Conservation (phyloP, 768 basidiomycete genomes). For the Clitopilus hobsonii region DNA sequence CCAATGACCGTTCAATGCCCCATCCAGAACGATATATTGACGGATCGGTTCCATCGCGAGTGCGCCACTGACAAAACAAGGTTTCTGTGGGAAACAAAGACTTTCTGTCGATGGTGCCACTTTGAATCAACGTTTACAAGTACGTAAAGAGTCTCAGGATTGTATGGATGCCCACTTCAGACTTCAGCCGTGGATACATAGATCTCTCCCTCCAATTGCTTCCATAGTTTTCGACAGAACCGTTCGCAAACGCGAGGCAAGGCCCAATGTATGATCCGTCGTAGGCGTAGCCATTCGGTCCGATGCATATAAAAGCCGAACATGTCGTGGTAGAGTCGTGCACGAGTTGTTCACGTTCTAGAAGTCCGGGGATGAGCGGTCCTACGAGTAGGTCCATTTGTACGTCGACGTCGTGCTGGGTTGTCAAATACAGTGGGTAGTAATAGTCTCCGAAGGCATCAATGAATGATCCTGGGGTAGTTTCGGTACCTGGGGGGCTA, state of each 20-base stretch:
- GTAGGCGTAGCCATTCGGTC: background rate
- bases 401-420: background rate
- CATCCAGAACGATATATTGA: too few relatives aligned
- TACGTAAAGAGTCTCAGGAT: too few relatives aligned
- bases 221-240: background rate
- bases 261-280: background rate
- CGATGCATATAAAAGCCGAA: background rate
- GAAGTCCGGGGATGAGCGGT: background rate
- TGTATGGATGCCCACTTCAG: too few relatives aligned
- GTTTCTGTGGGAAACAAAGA: too few relatives aligned
- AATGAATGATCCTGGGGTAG: background rate
- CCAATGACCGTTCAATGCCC: background rate
- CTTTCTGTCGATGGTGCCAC: too few relatives aligned
- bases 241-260: background rate
- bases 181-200: background rate
- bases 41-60: background rate
- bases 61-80: background rate
- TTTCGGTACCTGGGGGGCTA: background rate
- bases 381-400: background rate
- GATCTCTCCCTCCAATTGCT: background rate
- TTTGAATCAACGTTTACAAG: too few relatives aligned
- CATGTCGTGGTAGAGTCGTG: background rate
- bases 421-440: background rate
- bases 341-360: background rate
- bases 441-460: background rate